phyloP scores from a whole-genome alignment of 257 asterid genomes.

The Ilex aquifolium region DNA sequence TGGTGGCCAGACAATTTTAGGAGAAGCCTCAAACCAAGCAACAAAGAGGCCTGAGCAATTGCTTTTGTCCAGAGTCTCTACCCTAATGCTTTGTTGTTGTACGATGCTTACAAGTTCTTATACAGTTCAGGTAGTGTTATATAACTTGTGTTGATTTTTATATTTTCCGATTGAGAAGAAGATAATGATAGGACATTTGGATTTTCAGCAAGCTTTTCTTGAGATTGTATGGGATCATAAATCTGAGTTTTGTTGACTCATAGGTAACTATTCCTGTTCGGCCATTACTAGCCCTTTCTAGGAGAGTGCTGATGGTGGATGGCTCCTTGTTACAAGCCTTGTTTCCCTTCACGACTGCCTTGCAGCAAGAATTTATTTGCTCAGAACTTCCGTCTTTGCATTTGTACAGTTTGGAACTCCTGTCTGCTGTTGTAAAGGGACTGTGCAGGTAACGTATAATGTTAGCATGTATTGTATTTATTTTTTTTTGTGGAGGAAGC shows the following conservation, averaged over 20 bases:
- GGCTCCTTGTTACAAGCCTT: slow-evolving; percentile 45
- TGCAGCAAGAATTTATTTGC: slow-evolving; percentile 63
- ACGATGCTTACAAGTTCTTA: slow-evolving; percentile 62
- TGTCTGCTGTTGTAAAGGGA: slow-evolving; percentile 54
- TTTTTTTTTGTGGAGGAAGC: too few species aligned
- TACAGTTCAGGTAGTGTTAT: slow-evolving; percentile 62
- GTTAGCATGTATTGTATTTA: not conserved
- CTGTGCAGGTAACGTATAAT: slow-evolving; percentile 50
- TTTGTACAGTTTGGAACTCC: slow-evolving; percentile 59
- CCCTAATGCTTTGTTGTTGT: slow-evolving; percentile 68
- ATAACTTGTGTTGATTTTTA: not conserved
- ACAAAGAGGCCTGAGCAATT: slow-evolving; percentile 65
- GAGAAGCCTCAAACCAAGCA: slow-evolving; percentile 34
- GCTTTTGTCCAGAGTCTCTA: slow-evolving; percentile 59
- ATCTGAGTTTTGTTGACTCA: slow-evolving; percentile 8
- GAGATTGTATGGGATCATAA: not conserved
- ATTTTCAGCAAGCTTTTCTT: too few species aligned
- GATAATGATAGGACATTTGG: not conserved
- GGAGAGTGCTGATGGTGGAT: slow-evolving; percentile 78
- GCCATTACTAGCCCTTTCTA: slow-evolving; percentile 53
- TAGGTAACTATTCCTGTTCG: slow-evolving; percentile 74
- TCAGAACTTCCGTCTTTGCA: slow-evolving; percentile 77
- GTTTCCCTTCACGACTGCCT: slow-evolving; percentile 42
- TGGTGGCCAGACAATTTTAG: slow-evolving; percentile 48
- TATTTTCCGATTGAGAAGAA: too few species aligned